Conservation (phyloP, 225 moss, liverwort and hornwort species). For the Pseudisothecium myosuroides region DNA sequence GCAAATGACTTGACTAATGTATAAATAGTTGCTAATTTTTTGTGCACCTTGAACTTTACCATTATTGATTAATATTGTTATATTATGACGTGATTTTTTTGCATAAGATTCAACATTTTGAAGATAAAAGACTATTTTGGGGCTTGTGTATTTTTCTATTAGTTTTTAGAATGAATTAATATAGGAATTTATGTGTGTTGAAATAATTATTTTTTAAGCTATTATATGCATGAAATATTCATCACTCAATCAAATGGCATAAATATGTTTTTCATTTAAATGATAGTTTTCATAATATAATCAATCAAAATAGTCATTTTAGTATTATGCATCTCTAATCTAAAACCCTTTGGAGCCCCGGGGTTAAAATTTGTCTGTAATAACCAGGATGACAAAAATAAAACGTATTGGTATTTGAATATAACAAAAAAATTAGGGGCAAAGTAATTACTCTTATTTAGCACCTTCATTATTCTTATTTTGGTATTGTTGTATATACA, state of each 20-base stretch:
- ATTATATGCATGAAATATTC: background rate
- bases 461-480: background rate
- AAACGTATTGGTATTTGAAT: rapidly evolving
- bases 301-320: background rate
- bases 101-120: background rate
- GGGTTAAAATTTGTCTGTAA: background rate
- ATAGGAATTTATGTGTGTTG: rapidly evolving
- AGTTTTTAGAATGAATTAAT: background rate
- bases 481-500: background rate
- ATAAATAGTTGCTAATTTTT: background rate
- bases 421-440: background rate
- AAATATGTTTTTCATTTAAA: background rate
- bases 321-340: rapidly evolving
- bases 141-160: rapidly evolving
- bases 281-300: background rate
- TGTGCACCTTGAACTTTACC: background rate
- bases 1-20: background rate
- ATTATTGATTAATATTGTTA: background rate
- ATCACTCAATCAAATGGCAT: background rate
- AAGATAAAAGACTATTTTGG: background rate
- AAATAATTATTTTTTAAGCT: background rate
- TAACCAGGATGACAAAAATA: background rate
- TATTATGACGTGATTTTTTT: background rate
- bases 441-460: background rate
- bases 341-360: rapidly evolving